Evolutionary conservation across 2,329 filamentous ascomycete genomes (phyloP).

Genomic region (Huntiella moniliformis): DNA sequence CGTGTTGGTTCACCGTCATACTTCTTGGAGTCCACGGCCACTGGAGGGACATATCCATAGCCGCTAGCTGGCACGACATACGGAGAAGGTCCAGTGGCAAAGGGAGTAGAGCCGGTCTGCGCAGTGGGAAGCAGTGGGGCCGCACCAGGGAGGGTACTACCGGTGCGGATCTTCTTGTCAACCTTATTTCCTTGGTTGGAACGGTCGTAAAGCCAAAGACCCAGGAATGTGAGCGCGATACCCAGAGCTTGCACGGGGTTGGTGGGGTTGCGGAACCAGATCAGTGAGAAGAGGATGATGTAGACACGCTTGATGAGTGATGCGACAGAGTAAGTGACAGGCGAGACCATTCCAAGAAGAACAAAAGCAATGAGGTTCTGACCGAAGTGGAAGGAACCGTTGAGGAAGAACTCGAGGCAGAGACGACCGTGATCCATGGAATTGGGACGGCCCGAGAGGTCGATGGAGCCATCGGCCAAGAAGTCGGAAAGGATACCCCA

Average conservation of each 20-base stretch:
- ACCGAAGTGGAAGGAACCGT: conserved; percentile 87
- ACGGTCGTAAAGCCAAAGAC: conserved; percentile 88
- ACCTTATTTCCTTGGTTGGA: conserved; percentile 77
- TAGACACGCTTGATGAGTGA: conserved; percentile 94
- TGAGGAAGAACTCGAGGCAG: conserved; percentile 81
- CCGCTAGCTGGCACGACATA: background rate
- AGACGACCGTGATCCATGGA: conserved; percentile 58
- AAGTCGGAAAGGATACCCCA: conserved; percentile 60
- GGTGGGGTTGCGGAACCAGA: conserved; percentile 90
- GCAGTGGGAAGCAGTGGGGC: conserved; percentile 46
- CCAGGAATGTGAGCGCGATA: conserved; percentile 75
- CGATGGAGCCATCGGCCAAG: conserved; percentile 59
- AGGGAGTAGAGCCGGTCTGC: background rate
- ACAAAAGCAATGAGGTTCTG: conserved; percentile 94
- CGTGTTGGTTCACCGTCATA: conserved; percentile 4
- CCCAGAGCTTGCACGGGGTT: conserved; percentile 67
- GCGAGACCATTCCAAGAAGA: conserved; percentile 78
- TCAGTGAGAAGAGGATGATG: conserved; percentile 81
- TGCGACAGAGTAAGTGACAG: conserved; percentile 92
- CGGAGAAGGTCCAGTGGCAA: background rate
- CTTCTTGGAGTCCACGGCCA: conserved; percentile 1
- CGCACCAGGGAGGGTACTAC: conserved; percentile 22
- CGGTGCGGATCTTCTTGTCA: conserved; percentile 58
- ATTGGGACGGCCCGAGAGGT: conserved; percentile 38
- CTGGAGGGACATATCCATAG: conserved; percentile 5